phyloP scores from a whole-genome alignment of 2,329 filamentous ascomycete species.

The Penicillium sp. region DNA sequence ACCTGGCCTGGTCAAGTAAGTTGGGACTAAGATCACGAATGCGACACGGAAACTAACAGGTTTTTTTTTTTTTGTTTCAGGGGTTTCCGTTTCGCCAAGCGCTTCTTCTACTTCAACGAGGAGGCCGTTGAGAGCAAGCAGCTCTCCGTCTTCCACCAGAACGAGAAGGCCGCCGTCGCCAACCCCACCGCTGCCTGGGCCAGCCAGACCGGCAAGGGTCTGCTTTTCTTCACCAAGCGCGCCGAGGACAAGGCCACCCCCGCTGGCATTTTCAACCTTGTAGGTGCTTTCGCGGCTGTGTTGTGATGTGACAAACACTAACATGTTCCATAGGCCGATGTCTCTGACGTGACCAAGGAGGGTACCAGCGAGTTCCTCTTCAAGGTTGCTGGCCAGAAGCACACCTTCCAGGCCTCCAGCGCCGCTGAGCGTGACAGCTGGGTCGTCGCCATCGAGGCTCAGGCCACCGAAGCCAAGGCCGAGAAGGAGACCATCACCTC shows the following conservation, averaged over 20 bases:
- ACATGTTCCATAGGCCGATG: conserved; percentile 56
- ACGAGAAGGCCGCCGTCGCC: conserved; percentile 78
- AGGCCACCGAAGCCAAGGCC: conserved; percentile 71
- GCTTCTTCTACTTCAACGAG: conserved; percentile 83
- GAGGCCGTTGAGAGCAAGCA: conserved; percentile 73
- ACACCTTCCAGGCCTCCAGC: conserved; percentile 81
- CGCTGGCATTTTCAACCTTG: conserved; percentile 79
- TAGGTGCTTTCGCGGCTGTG: conserved; percentile 48
- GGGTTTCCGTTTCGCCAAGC: conserved; percentile 87
- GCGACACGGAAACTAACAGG: conserved; percentile 6
- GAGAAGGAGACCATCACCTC: conserved; percentile 63
- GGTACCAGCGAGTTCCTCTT: conserved; percentile 81
- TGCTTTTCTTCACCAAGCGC: conserved; percentile 88
- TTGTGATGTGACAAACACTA: conserved; percentile 24
- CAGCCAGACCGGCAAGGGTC: conserved; percentile 88
- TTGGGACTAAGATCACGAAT: conserved; percentile 11
- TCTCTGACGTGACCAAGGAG: conserved; percentile 71
- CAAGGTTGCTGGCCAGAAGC: conserved; percentile 83
- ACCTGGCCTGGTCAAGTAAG: conserved; percentile 86
- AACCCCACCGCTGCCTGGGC: conserved; percentile 87
- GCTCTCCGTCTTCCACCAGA: conserved; percentile 75
- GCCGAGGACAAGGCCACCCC: conserved; percentile 77
- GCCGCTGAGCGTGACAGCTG: conserved; percentile 85
- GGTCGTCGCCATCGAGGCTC: conserved; percentile 78
- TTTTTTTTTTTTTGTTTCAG: conserved; percentile 50